Evolutionary conservation across 345 rosid species (phyloP), one percentile per base, ranked within the genome.

Genomic region (Citrus australasica): DNA sequence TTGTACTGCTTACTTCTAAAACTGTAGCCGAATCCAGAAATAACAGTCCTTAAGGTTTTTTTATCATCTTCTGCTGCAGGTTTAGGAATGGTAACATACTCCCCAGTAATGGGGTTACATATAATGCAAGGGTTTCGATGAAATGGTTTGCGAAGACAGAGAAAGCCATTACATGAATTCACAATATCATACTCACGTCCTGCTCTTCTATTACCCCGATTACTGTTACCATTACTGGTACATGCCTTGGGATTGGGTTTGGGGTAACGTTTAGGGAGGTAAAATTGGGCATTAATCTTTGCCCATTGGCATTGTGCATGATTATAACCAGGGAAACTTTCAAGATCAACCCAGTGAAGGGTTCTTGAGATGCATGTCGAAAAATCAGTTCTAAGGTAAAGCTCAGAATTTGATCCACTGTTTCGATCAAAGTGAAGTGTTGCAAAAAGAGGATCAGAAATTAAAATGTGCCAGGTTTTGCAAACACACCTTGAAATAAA

Each of bases 111-210:
- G 3, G 81, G 84, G 65, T 82, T 82, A 70, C 81, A 77, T n/a
- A 82, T 38, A 22, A 66, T 40, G 71, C 37, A 63, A 25, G 84
- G 84, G 22, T 51, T 70, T 70, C 70, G 40, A 33, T 13, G 8
- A 7, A n/a, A 22, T 35, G 74, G 64, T 37, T 67, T 51, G 38
- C 66, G 67, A 67, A 82, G 48, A 55, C 84, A 82, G 51, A 82
- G 79, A 42, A 78, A 74, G 9, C 84, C 84, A 78, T 78, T 82
- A 65, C 81, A 78, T 3, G 84, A 78, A 74, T 74, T 78, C 61
- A 78, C 78, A 53, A 64, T 22, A 51, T 28, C 55, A 21, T 38
- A 70, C 33, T 67, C 48, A 5, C 68, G 68, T 17, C 68, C 68
- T 65, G 11, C 35, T 65, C 14, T 32, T 46, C 17, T 46, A 1